These are phyloP conservation scores for Aspergillus sp. DNA, from an alignment of 2,329 filamentous ascomycete species.

Conservation along the genomic window DNA sequence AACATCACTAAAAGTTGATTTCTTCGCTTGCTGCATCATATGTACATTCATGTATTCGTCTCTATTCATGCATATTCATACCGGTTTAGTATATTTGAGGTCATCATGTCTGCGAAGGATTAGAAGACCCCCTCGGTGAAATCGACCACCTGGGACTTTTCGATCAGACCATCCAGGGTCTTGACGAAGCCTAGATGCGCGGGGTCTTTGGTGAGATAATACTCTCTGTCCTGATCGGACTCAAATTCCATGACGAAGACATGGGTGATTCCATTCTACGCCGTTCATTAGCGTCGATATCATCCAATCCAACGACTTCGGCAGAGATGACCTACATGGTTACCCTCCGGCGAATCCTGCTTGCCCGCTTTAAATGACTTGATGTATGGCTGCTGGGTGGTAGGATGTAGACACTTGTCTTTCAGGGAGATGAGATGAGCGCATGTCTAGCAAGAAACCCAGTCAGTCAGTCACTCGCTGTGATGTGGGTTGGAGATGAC, in stretches of 20 bases:
- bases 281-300: neutral
- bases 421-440: slow-evolving; percentile 58
- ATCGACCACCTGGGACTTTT: slow-evolving; percentile 39
- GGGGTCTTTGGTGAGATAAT: slow-evolving; percentile 67
- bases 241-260: slow-evolving; percentile 69
- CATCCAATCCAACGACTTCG: neutral
- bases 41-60: neutral
- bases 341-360: slow-evolving; percentile 63
- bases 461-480: neutral
- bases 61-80: too few relatives aligned
- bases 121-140: slow-evolving; percentile 24
- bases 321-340: slow-evolving; percentile 51
- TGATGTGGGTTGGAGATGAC: neutral
- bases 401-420: slow-evolving; percentile 61
- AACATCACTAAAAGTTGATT: neutral
- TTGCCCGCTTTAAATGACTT: slow-evolving; percentile 59
- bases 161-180: slow-evolving; percentile 32
- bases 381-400: slow-evolving; percentile 62
- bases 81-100: too few relatives aligned
- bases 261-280: slow-evolving; percentile 60
- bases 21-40: neutral
- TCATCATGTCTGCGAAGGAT: neutral
- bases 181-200: slow-evolving; percentile 62
- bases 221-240: slow-evolving; percentile 63
- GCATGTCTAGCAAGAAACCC: slow-evolving; percentile 51